Evolutionary conservation across 352 stramenopile species (phyloP).

Genomic region (Phytophthora agathidicida): DNA sequence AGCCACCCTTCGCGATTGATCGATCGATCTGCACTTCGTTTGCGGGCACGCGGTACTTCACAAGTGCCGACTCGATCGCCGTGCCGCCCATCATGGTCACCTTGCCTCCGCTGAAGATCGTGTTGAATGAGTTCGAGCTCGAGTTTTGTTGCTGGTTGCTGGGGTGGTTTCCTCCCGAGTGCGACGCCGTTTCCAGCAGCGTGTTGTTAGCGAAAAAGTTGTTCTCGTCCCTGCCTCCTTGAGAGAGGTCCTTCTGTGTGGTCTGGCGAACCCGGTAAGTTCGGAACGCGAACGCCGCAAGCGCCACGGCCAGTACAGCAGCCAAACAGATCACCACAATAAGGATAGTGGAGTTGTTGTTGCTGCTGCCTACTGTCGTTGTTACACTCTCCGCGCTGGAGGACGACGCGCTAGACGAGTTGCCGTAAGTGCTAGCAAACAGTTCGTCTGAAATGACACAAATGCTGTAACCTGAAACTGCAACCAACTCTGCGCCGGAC

Average conservation of each 20-base stretch:
- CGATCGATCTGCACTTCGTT: slow-evolving; percentile 68
- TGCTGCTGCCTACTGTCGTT: slow-evolving; percentile 26
- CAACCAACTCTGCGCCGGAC: slow-evolving; percentile 47
- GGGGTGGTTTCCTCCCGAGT: slow-evolving; percentile 28
- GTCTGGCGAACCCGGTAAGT: slow-evolving; percentile 46
- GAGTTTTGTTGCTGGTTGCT: slow-evolving; percentile 26
- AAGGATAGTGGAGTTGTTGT: slow-evolving; percentile 50
- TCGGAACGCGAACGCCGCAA: slow-evolving; percentile 60
- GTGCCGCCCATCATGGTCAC: slow-evolving; percentile 60
- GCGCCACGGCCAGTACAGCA: slow-evolving; percentile 48
- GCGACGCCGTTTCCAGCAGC: slow-evolving; percentile 27
- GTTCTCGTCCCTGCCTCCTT: slow-evolving; percentile 25
- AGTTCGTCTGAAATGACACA: slow-evolving; percentile 74
- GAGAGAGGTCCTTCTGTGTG: slow-evolving; percentile 26
- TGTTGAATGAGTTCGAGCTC: slow-evolving; percentile 47
- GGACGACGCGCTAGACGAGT: slow-evolving; percentile 18
- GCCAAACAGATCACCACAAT: slow-evolving; percentile 66
- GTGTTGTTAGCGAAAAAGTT: slow-evolving; percentile 67
- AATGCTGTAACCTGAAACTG: slow-evolving; percentile 38
- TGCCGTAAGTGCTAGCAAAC: slow-evolving; percentile 58
- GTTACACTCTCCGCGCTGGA: slow-evolving; percentile 34
- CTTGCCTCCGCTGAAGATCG: slow-evolving; percentile 62
- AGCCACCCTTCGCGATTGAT: slow-evolving; percentile 75
- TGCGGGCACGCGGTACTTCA: slow-evolving; percentile 80
- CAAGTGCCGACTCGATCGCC: slow-evolving; percentile 59